phyloP scores from a whole-genome alignment of 768 basidiomycete genomes.

The Boletus vermiculosoides region DNA sequence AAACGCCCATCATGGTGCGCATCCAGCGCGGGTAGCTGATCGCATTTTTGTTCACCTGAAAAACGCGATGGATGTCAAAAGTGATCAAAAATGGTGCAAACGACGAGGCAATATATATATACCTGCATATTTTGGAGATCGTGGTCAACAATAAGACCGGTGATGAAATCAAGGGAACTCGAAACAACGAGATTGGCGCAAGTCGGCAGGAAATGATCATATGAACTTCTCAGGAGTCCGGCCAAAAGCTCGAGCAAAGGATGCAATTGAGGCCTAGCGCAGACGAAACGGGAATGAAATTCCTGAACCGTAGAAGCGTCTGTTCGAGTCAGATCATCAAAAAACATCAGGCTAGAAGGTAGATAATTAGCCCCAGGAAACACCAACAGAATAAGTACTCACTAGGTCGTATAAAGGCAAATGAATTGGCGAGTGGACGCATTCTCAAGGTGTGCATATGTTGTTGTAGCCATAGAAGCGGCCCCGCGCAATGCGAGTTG shows the following conservation, averaged over 20 bases:
- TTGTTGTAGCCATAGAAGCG: conserved; percentile 1
- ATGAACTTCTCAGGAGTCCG: neutral
- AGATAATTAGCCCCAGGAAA: neutral
- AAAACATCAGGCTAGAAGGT: neutral
- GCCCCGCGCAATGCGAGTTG: conserved; percentile 4
- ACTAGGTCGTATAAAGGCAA: conserved; percentile 5
- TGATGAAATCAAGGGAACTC: conserved; percentile 4
- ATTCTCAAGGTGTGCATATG: conserved; percentile 2
- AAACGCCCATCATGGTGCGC: conserved; percentile 5
- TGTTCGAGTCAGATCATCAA: conserved; percentile 6
- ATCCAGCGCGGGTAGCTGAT: conserved; percentile 5
- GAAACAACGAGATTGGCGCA: conserved; percentile 6
- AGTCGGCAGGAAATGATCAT: neutral
- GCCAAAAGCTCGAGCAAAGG: conserved; percentile 1
- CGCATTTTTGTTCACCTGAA: neutral
- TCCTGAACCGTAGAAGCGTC: conserved; percentile 2
- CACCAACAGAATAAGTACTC: neutral
- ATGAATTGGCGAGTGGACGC: conserved; percentile 2
- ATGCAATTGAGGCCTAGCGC: neutral
- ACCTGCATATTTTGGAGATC: neutral
- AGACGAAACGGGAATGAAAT: conserved; percentile 2
- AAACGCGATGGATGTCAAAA: neutral
- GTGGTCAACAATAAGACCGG: conserved; percentile 1
- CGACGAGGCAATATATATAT: neutral
- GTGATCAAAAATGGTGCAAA: neutral